These are phyloP conservation scores for Cucurbita moschata DNA, from an alignment of 306 rosid species.

Conservation along the genomic window DNA sequence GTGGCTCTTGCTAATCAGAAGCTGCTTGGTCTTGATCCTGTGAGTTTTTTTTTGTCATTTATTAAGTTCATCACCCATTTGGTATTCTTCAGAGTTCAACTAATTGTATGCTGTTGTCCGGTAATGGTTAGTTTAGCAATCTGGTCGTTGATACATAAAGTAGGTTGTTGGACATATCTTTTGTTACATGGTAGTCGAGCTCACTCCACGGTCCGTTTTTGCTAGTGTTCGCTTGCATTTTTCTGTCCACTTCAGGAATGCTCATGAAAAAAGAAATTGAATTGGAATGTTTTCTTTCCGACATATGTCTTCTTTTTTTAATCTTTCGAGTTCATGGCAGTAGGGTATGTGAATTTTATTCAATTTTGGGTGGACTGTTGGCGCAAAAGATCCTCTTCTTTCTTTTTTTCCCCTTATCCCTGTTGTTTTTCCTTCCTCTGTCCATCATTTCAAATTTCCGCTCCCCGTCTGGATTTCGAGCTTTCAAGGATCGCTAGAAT, in stretches of 20 bases:
- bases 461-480: not conserved
- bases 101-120: not conserved
- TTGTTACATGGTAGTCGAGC: not conserved
- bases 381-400: not conserved
- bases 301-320: not conserved
- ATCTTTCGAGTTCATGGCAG: not conserved
- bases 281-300: not conserved
- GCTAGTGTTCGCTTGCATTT: not conserved
- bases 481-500: not conserved
- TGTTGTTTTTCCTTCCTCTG: not conserved
- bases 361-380: not conserved
- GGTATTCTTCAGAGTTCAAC: not conserved
- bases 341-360: not conserved
- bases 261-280: not conserved
- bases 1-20: slow-evolving; percentile 87
- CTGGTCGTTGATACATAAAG: not conserved
- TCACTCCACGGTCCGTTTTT: not conserved
- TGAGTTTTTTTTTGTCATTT: slow-evolving; percentile 31
- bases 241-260: not conserved
- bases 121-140: not conserved
- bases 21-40: slow-evolving; percentile 75
- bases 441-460: not conserved
- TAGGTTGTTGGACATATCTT: not conserved
- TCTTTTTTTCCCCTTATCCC: not conserved
- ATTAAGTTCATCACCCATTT: not conserved